These are phyloP conservation scores for Microcera coccophila DNA, from an alignment of 2,329 filamentous ascomycete species.

Conservation along the genomic window DNA sequence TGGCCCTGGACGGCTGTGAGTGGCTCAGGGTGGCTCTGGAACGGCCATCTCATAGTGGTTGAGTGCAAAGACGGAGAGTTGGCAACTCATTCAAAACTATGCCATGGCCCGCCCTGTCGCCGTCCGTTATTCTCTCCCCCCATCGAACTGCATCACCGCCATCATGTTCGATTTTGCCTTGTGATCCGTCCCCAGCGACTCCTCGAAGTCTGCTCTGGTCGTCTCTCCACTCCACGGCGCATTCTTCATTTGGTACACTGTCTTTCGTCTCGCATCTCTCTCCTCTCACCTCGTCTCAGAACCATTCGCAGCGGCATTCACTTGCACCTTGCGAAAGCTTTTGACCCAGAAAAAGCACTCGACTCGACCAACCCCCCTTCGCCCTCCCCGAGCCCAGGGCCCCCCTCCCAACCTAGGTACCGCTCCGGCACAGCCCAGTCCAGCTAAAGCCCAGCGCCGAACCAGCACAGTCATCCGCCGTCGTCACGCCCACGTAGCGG, in stretches of 20 bases:
- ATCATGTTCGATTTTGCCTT: conserved; percentile 53
- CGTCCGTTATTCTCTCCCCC: conserved; percentile 33
- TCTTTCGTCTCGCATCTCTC: background rate
- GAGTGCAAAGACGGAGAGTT: too few species aligned
- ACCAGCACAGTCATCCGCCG: conserved; percentile 14
- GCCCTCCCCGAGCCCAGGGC: too few species aligned
- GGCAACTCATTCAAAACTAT: conserved; percentile 34
- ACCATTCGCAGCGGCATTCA: conserved; percentile 46
- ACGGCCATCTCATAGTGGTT: too few species aligned
- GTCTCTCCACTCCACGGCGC: conserved; percentile 39
- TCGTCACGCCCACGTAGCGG: background rate
- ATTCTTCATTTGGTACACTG: conserved; percentile 23
- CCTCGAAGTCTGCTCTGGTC: conserved; percentile 51
- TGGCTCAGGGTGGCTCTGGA: too few species aligned
- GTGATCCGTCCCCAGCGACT: conserved; percentile 51
- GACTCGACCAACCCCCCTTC: background rate
- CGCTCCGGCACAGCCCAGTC: conserved; percentile 18
- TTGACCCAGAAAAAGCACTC: background rate
- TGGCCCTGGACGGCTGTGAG: too few species aligned
- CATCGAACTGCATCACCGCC: conserved; percentile 48
- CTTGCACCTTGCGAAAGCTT: conserved; percentile 44
- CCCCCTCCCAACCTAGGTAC: too few species aligned
- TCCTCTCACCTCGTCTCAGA: conserved; percentile 11
- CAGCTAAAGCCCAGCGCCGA: conserved; percentile 16
- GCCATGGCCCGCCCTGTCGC: conserved; percentile 30